A percentile compares a stretch with the other conserved stretches of the same genome.
Conservation (phyloP, 2,329 filamentous ascomycete genomes). For the Pseudogymnoascus sp. region DNA sequence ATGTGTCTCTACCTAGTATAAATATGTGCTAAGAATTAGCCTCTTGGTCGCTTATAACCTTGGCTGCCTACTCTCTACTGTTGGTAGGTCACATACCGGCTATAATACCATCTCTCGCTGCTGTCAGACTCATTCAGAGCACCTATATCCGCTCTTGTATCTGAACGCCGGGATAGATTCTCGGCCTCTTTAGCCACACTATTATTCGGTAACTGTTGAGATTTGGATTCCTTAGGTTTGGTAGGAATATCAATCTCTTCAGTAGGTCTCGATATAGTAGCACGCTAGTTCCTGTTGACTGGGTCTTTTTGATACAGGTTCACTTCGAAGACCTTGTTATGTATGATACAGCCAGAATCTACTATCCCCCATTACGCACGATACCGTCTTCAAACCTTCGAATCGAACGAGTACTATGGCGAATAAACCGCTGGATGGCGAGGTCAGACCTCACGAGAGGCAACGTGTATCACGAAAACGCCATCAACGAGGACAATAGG, state of each 20-base stretch:
- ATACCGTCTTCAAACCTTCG: background rate
- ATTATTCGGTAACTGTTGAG: background rate
- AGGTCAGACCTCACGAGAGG: background rate
- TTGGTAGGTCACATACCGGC: no score
- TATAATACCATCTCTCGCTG: background rate
- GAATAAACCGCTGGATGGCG: background rate
- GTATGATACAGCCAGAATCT: slow-evolving; percentile 14
- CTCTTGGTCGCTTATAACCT: no score
- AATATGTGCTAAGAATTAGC: no score
- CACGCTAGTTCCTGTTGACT: slow-evolving; percentile 37
- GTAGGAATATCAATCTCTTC: slow-evolving; percentile 30
- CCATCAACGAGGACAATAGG: background rate
- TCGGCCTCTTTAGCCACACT: background rate
- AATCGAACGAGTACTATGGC: background rate
- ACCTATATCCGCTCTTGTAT: background rate
- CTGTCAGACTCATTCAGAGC: background rate
- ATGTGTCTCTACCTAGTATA: no score
- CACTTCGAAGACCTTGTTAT: slow-evolving; percentile 41
- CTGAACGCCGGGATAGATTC: background rate
- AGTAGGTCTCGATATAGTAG: slow-evolving; percentile 34
- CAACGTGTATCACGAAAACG: background rate
- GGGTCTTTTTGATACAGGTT: slow-evolving; percentile 42
- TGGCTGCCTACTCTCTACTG: no score
- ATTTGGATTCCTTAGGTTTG: background rate
- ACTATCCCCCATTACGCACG: background rate